Evolutionary conservation across 2,329 filamentous ascomycete species (phyloP), one percentile per base, ranked within the genome.

Genomic region (Saccharata proteae): DNA sequence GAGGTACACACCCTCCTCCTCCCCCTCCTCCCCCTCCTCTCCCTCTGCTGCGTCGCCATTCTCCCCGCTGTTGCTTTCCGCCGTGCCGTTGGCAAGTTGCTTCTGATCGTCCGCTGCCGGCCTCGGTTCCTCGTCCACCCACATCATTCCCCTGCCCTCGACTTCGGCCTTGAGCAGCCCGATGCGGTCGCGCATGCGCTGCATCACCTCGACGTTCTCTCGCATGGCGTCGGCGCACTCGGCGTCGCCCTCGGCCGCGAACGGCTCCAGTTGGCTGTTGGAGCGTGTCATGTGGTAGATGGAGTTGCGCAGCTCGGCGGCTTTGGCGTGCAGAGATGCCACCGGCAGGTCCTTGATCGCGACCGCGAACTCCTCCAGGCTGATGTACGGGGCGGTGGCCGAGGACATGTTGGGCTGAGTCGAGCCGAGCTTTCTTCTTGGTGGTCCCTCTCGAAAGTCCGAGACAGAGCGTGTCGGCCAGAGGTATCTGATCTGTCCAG

Each of bases 181-280:
- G 39, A 84, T 68, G 50, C 79, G 65, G 56, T 74, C 69, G 38
- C 67, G 61, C 69, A 83, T 80, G 43, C 77, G 67, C 38, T 54
- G 62, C 35, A 86, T 77, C 35, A 85, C 78, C 13, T 49, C 53
- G 43, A 75, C 67, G 54, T 85, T 85, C 56, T 86, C 80, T 35
- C 58, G 52, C 48, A 85, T 80, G 36, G 80, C 80, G 36, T 84
- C 78, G 42, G 72, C 59, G 60, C 80, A 86, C 51, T 81, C 79
- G 39, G 64, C 63, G 48, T 86, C 80, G 11, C 74, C 66, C 15
- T 62, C 57, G 27, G 74, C 65, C 34, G 77, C 76, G 44, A 72
- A 84, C 19, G 78, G 77, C 34, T 67, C 63, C 36, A 85, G 74
- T 52, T 85, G 73, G 40, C 69, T 67, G 58, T 85, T 86, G 40